Base-by-base conservation (phyloP, 75 land plant species). In the Selaginella tamariscina region DNA sequence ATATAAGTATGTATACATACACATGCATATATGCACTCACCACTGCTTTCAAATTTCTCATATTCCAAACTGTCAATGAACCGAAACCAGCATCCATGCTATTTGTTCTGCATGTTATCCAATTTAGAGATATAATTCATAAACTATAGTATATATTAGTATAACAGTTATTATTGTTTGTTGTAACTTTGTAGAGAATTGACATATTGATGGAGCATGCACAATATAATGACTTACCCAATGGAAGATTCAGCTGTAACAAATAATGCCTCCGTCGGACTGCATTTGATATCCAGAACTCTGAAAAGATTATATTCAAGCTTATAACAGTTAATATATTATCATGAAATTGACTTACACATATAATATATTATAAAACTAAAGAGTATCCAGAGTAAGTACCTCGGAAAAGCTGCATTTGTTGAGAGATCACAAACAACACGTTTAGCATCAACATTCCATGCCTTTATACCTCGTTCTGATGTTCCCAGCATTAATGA, bases 401-500 rank as follows among this genome's bases (percentile, higher is more conserved):
- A 89, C 97, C 85, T 81, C 49, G 95, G 97, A 79, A 77, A 92
- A 33, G 81, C 77, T 71, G 74, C 68, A 29, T 77, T 76, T 21
- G 95, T 83, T 32, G 72, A 81, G 29, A 92, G 78, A 80, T 92
- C 95, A 79, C 97, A 92, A 24, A 92, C 94, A 65, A 92, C 95
- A 70, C 97, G 77, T 79, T 92, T 92, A 49, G 97, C 89, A 78
- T 92, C 97, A 71, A 81, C 94, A 82, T 92, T 92, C 97, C 97
- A 92, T 33, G 97, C 97, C 73, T 92, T 89, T 33, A 92, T 84
- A 29, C 89, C 87, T 32, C 87, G 89, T 76, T 84, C 84, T 73
- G 87, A 83, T 32, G 97, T 92, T 30, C 97, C 97, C 65, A 92
- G 80, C 32, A 92, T 82, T n/a, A n/a, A n/a, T n/a, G n/a, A n/a